phyloP scores from a whole-genome alignment of 257 asterid species.

The Scutellaria minor region DNA sequence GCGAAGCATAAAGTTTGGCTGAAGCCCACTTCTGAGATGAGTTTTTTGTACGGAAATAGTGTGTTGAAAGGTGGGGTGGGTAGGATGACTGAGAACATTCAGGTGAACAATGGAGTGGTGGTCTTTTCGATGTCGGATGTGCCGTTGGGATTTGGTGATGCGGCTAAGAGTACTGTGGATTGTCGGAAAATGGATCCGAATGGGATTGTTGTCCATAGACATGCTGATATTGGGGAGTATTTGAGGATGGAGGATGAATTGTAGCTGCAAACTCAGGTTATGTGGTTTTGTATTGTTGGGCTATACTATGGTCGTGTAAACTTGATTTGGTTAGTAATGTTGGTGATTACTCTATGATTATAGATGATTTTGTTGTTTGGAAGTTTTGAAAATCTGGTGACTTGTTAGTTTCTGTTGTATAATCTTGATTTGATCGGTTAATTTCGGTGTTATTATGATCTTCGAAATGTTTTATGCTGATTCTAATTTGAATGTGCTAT shows the following conservation, averaged over 20 bases:
- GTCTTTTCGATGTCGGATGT: constrained; percentile 86
- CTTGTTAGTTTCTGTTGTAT: no score
- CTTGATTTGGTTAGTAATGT: neutral
- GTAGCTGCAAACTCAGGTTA: constrained; percentile 30
- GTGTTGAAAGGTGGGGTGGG: constrained; percentile 93
- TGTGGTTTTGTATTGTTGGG: neutral
- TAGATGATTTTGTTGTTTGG: no score
- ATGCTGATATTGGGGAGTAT: constrained; percentile 88
- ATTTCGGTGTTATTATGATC: no score
- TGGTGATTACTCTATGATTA: no score
- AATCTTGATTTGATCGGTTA: no score
- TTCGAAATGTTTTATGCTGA: no score
- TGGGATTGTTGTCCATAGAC: constrained; percentile 81
- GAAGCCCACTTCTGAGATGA: constrained; percentile 87
- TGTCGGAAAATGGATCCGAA: constrained; percentile 89
- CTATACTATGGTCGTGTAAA: neutral
- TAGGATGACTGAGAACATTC: constrained; percentile 86
- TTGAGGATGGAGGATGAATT: constrained; percentile 93
- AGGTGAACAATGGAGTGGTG: constrained; percentile 81
- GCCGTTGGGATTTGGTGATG: constrained; percentile 88
- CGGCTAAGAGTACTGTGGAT: constrained; percentile 84
- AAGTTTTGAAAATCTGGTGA: no score
- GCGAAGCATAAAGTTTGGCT: constrained; percentile 94
- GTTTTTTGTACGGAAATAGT: constrained; percentile 80
- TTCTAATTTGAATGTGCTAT: no score